phyloP scores from a whole-genome alignment of 768 basidiomycete species.

The Psilocybe subaeruginosa region DNA sequence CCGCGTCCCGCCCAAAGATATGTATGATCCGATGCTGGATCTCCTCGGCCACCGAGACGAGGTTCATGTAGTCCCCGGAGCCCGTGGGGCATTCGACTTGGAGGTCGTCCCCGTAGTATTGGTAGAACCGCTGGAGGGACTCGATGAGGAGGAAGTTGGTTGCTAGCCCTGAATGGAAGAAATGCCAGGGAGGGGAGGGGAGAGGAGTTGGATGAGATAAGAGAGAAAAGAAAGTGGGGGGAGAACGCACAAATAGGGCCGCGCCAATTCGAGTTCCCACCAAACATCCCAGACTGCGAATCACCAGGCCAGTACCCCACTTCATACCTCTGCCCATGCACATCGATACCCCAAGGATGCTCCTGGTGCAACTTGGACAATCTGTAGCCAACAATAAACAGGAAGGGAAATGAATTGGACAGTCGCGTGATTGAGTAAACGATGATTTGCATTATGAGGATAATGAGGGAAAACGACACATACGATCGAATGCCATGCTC shows the following conservation, averaged over 20 bases:
- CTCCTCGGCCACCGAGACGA: slow-evolving; percentile 93
- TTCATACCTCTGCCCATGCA: slow-evolving; percentile 89
- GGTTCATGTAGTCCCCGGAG: slow-evolving; percentile 97
- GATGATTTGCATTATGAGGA: no score
- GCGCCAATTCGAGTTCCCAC: slow-evolving; percentile 97
- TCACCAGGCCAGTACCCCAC: slow-evolving; percentile 99
- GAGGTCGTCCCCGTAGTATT: slow-evolving; percentile 93
- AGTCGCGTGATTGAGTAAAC: no score
- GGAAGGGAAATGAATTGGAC: neutral
- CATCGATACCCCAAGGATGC: slow-evolving; percentile 93
- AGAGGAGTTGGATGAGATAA: neutral
- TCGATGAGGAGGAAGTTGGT: slow-evolving; percentile 97
- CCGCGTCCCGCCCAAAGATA: slow-evolving; percentile 91
- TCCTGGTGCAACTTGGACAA: slow-evolving; percentile 90
- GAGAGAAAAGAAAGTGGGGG: neutral
- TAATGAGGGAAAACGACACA: slow-evolving; percentile 31
- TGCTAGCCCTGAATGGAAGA: slow-evolving; percentile 71
- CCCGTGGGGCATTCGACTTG: slow-evolving; percentile 97
- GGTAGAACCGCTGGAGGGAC: slow-evolving; percentile 95
- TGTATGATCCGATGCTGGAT: slow-evolving; percentile 99
- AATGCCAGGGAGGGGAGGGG: slow-evolving; percentile 7
- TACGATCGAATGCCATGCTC: slow-evolving; percentile 96
- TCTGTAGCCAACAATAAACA: slow-evolving; percentile 38
- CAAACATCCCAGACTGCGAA: slow-evolving; percentile 96
- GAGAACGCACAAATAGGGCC: slow-evolving; percentile 76